phyloP scores from a whole-genome alignment of 345 rosid species.

The Schrenkiella parvula region DNA sequence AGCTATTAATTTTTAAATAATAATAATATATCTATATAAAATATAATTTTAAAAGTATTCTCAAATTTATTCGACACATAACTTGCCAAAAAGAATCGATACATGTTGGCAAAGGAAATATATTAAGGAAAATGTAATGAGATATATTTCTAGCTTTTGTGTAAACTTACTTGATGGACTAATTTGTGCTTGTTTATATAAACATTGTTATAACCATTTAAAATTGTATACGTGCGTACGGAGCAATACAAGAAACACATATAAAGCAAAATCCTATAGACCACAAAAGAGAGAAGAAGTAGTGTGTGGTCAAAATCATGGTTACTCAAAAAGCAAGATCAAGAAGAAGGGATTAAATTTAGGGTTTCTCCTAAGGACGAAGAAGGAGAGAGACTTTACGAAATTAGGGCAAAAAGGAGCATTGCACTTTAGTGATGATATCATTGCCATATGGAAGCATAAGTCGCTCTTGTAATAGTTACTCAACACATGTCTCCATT shows the following conservation, averaged over 20 bases:
- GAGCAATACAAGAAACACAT: slow-evolving; percentile 28
- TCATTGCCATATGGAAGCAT: slow-evolving; percentile 30
- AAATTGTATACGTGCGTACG: slow-evolving; percentile 33
- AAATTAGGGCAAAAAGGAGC: slow-evolving; percentile 27
- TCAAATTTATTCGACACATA: neutral
- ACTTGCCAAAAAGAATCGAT: neutral
- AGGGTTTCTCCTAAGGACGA: slow-evolving; percentile 35
- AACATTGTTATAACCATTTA: slow-evolving; percentile 33
- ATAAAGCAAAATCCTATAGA: slow-evolving; percentile 34
- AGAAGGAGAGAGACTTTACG: slow-evolving; percentile 32
- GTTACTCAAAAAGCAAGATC: slow-evolving; percentile 35
- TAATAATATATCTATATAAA: too few species aligned
- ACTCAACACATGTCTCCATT: slow-evolving; percentile 37
- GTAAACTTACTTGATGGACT: slow-evolving; percentile 32
- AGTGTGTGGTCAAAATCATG: slow-evolving; percentile 37
- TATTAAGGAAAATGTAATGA: neutral
- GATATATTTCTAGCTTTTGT: slow-evolving; percentile 12
- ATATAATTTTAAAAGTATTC: neutral
- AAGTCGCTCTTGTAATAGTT: slow-evolving; percentile 40
- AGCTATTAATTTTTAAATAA: too few species aligned
- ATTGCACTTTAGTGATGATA: slow-evolving; percentile 27
- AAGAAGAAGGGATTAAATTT: slow-evolving; percentile 11
- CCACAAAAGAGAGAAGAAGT: slow-evolving; percentile 26
- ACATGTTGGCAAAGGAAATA: neutral
- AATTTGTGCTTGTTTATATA: slow-evolving; percentile 26